Conservation (phyloP, 345 rosid genomes). For the Eucalyptus polybractea region DNA sequence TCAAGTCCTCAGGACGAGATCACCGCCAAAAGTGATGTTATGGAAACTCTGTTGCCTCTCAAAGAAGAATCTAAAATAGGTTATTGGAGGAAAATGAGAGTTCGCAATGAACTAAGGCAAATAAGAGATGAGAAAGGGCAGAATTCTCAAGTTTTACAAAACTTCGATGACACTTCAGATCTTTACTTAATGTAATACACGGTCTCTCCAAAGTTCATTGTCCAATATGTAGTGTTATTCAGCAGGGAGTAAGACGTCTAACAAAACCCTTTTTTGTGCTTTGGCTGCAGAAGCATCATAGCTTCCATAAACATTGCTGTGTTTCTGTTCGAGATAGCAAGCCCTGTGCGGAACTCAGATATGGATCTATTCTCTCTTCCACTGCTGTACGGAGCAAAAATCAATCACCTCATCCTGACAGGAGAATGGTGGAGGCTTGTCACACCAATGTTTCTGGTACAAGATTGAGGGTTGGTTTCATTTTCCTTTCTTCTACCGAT, state of each 20-base stretch:
- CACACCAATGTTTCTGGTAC: constrained; percentile 99
- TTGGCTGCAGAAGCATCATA: constrained; percentile 43
- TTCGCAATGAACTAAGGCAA: neutral
- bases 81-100: constrained; percentile 4
- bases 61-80: neutral
- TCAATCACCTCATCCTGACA: constrained; percentile 63
- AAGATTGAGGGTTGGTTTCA: constrained; percentile 78
- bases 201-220: neutral
- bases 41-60: constrained; percentile 2
- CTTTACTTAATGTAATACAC: constrained; percentile 48
- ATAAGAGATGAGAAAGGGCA: neutral
- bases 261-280: neutral
- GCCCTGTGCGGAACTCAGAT: constrained; percentile 55
- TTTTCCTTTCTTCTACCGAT: constrained; percentile 25
- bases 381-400: constrained; percentile 73
- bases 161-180: constrained; percentile 42
- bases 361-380: constrained; percentile 64
- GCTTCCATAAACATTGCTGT: constrained; percentile 75
- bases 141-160: constrained; percentile 9
- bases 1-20: neutral
- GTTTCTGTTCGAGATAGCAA: constrained; percentile 70
- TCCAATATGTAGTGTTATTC: neutral
- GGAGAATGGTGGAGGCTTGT: constrained; percentile 99
- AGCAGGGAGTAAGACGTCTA: neutral
- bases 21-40: constrained; percentile 1